Evolutionary conservation across 1,284 basidiomycete genomes (phyloP), one percentile per base, ranked within the genome.

Genomic region (Fomitopsis palustris): DNA sequence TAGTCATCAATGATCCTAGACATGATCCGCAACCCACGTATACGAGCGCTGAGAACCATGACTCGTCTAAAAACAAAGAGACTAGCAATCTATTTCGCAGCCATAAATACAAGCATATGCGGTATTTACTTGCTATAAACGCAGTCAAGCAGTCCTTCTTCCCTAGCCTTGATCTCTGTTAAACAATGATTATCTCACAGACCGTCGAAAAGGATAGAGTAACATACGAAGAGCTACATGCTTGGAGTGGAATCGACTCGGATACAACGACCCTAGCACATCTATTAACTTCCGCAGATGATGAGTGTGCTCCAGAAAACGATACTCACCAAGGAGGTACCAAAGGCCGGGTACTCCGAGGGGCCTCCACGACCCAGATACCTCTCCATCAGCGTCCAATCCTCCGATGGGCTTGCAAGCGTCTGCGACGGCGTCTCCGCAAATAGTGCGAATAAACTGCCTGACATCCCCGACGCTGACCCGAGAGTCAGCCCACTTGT

Each of bases 151-250:
- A 80, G 59, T 1, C 78, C 79, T 61, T 82, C 81, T 64, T 84
- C 79, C 62, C 82, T 79, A 5, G 82, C 83, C 65, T 86, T 81
- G 67, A 87, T 85, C 69, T 84, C 81, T 83, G 62, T 54, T 4
- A 59, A 53, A 35, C 37, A 49, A 37, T 51, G 25, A 35, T 39
- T 55, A 56, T 83, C 82, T 62, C 41, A 33, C 56, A 23, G 31
- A 1, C n/a, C 38, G 9, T 4, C 57, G 23, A 39, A 12, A 7
- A 79, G 31, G 6, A 75, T 75, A 0, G 83, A 69, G 38, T n/a
- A 3, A 71, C 76, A 57, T 63, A 77, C 75, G 76, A 41, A 77
- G 66, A 19, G 76, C 76, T 10, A 78, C 42, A 56, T 70, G 71
- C 65, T 75, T 77, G 9, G 76, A 77, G 62, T 75, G 65, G 70